phyloP scores from a whole-genome alignment of 768 basidiomycete genomes.

The Agaricus subrufescens region DNA sequence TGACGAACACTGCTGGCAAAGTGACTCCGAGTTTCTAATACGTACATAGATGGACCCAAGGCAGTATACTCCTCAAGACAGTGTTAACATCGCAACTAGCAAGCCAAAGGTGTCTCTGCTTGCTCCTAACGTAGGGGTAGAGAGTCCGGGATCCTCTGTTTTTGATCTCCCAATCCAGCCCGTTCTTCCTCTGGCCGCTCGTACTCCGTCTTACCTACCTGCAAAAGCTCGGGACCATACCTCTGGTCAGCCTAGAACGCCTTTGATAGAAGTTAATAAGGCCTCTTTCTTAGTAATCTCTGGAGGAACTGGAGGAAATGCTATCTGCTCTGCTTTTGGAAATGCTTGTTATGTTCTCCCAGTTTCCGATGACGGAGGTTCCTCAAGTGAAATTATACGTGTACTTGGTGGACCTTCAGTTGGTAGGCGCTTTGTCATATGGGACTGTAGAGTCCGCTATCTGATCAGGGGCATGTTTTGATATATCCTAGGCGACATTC shows the following conservation, averaged over 20 bases:
- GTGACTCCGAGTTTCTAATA: background rate
- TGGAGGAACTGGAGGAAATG: slow-evolving; percentile 93
- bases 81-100: background rate
- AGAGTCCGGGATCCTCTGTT: slow-evolving; percentile 68
- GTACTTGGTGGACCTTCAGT: slow-evolving; percentile 86
- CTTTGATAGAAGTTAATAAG: slow-evolving; percentile 1
- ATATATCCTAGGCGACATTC: slow-evolving; percentile 64
- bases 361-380: slow-evolving; percentile 94
- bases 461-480: background rate
- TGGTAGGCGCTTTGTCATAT: slow-evolving; percentile 35
- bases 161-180: slow-evolving; percentile 65
- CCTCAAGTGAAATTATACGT: slow-evolving; percentile 90
- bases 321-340: slow-evolving; percentile 82
- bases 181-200: slow-evolving; percentile 1
- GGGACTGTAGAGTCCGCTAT: background rate
- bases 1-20: no score
- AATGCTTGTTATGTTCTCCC: slow-evolving; percentile 81
- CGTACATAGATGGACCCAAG: background rate
- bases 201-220: slow-evolving; percentile 4
- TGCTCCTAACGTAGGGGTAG: slow-evolving; percentile 12
- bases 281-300: slow-evolving; percentile 74
- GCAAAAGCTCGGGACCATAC: background rate
- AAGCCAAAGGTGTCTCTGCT: background rate
- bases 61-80: background rate
- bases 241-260: background rate